Conservation (phyloP, 2,329 filamentous ascomycete genomes). For the Fusarium albosuccineum region DNA sequence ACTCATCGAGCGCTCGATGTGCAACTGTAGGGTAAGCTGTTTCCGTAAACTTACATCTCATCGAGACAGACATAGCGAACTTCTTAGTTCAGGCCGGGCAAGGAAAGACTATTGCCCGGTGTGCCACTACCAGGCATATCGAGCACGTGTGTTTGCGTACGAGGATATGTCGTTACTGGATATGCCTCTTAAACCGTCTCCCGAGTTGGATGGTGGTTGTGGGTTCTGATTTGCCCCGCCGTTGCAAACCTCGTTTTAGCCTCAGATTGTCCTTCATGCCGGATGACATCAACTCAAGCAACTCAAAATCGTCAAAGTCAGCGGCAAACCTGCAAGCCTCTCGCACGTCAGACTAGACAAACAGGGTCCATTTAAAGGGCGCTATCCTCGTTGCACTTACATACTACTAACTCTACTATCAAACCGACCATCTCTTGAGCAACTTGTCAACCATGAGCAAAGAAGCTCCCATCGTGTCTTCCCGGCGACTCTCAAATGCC, state of each 20-base stretch:
- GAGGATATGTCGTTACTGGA: too few relatives aligned
- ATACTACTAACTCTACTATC: not conserved
- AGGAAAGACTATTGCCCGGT: too few relatives aligned
- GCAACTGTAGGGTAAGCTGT: too few relatives aligned
- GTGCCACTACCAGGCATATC: too few relatives aligned
- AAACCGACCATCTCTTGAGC: not conserved
- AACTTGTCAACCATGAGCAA: constrained; percentile 29
- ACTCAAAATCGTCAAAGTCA: constrained; percentile 8
- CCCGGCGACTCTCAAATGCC: constrained; percentile 42
- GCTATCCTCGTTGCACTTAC: not conserved
- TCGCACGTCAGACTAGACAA: constrained; percentile 4
- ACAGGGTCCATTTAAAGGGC: not conserved
- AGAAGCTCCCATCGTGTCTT: constrained; percentile 39
- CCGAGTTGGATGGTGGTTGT: constrained; percentile 4
- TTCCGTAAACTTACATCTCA: too few relatives aligned
- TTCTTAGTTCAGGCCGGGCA: too few relatives aligned
- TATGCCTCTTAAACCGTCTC: not conserved
- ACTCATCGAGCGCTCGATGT: too few relatives aligned
- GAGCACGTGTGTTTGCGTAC: not conserved
- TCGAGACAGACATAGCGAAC: too few relatives aligned
- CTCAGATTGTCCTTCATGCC: constrained; percentile 21
- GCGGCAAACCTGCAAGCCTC: constrained; percentile 1
- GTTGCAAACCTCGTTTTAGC: constrained; percentile 21
- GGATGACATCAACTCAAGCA: constrained; percentile 24
- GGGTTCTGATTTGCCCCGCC: constrained; percentile 31